These are phyloP conservation scores for Mortierella sp. DNA, from an alignment of 371 early-diverging fungal species.

Conservation along the genomic window DNA sequence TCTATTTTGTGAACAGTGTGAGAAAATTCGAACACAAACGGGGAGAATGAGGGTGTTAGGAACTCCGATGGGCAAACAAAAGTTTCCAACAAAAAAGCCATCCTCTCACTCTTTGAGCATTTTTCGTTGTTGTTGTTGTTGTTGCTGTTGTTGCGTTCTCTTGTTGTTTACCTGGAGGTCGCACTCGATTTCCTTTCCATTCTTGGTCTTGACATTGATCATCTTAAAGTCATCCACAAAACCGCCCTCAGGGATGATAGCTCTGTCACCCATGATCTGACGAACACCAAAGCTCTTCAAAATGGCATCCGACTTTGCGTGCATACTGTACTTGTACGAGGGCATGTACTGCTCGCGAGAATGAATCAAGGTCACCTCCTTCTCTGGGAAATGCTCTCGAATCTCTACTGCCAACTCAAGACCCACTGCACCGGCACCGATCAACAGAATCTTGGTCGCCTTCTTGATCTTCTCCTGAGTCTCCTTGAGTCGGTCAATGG, in stretches of 20 bases:
- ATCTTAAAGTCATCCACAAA: constrained; percentile 61
- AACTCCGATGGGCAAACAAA: neutral
- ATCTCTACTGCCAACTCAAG: constrained; percentile 76
- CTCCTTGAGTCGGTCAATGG: constrained; percentile 55
- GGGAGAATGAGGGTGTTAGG: neutral
- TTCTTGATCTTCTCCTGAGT: constrained; percentile 61
- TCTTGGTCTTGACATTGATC: constrained; percentile 57
- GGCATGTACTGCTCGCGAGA: constrained; percentile 66
- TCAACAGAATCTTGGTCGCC: constrained; percentile 61
- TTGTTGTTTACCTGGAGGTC: constrained; percentile 62
- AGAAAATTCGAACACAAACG: neutral
- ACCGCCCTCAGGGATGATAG: constrained; percentile 56
- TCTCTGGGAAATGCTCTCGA: constrained; percentile 71
- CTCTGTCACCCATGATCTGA: constrained; percentile 62
- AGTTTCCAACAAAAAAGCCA: neutral
- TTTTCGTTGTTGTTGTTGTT: neutral
- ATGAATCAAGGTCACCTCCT: constrained; percentile 70
- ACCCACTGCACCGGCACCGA: constrained; percentile 79
- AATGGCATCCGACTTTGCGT: constrained; percentile 55
- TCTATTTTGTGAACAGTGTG: constrained; percentile 40
- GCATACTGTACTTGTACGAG: constrained; percentile 61
- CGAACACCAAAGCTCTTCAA: constrained; percentile 61
- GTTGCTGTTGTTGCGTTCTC: neutral
- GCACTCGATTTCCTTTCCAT: constrained; percentile 59
- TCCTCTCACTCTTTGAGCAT: neutral